A percentile compares a stretch with the other conserved stretches of the same genome.
phyloP scores from a whole-genome alignment of 2,329 filamentous ascomycete genomes.

The Fusarium subglutinans region DNA sequence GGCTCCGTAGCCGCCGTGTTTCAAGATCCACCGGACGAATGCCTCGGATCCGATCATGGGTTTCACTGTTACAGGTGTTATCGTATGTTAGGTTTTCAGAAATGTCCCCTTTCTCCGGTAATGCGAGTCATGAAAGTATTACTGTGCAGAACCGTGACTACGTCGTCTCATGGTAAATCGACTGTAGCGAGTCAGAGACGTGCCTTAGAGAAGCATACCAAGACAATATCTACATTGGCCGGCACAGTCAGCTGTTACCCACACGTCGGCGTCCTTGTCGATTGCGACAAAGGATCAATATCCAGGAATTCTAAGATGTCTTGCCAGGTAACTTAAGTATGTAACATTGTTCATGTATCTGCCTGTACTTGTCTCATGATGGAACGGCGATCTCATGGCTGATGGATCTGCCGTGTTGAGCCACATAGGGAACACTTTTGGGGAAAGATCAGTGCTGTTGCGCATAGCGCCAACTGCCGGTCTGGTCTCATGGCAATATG shows the following conservation, averaged over 20 bases:
- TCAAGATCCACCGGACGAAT: conserved; percentile 19
- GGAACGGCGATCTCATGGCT: neutral
- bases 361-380: conserved; percentile 19
- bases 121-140: neutral
- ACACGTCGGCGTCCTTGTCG: neutral
- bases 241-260: conserved; percentile 8
- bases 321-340: neutral
- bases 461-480: neutral
- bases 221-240: neutral
- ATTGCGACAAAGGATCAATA: neutral
- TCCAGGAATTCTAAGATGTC: neutral
- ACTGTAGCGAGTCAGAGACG: neutral
- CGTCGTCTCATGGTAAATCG: neutral
- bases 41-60: conserved; percentile 7
- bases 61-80: neutral
- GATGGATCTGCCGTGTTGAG: neutral
- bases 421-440: neutral
- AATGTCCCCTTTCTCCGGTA: neutral
- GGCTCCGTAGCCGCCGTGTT: conserved; percentile 25
- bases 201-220: neutral
- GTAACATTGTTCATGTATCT: neutral
- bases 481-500: neutral
- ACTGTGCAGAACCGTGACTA: neutral
- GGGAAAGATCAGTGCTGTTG: neutral
- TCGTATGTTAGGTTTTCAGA: neutral